Evolutionary conservation across 805 yeast species (phyloP).

Genomic region (Pichia californica): DNA sequence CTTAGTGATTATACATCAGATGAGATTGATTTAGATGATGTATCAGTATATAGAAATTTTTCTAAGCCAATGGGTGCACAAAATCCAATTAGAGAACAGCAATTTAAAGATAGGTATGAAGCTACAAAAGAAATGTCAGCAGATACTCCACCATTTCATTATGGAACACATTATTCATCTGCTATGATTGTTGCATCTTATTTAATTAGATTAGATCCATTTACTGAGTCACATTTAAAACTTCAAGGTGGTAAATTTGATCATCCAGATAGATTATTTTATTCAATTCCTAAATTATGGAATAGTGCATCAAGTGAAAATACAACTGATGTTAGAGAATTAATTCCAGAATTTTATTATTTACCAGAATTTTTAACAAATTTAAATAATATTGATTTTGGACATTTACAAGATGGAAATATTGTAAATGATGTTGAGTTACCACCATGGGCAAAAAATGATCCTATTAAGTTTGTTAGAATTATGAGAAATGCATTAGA

Average conservation of each 20-base stretch:
- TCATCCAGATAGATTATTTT: slow-evolving; percentile 77
- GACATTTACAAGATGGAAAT: slow-evolving; percentile 55
- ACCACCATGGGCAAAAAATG: slow-evolving; percentile 82
- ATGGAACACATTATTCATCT: slow-evolving; percentile 89
- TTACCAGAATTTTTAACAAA: slow-evolving; percentile 74
- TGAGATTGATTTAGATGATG: slow-evolving; percentile 56
- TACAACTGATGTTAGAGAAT: slow-evolving; percentile 82
- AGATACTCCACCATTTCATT: slow-evolving; percentile 67
- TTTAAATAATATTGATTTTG: slow-evolving; percentile 62
- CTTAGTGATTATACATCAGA: slow-evolving; percentile 75
- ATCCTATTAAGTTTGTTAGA: slow-evolving; percentile 64
- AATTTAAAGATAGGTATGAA: slow-evolving; percentile 65
- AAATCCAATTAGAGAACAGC: slow-evolving; percentile 46
- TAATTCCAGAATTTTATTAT: slow-evolving; percentile 80
- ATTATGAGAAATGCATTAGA: slow-evolving; percentile 81
- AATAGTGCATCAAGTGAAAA: slow-evolving; percentile 68
- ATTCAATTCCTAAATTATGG: slow-evolving; percentile 77
- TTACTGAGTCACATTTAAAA: slow-evolving; percentile 68
- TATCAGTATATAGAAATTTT: slow-evolving; percentile 62
- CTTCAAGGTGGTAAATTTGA: slow-evolving; percentile 87
- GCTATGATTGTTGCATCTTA: slow-evolving; percentile 89
- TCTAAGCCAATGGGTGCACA: slow-evolving; percentile 94
- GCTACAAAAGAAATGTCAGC: slow-evolving; percentile 58
- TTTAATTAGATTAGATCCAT: slow-evolving; percentile 71
- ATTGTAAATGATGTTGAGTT: slow-evolving; percentile 55